A percentile compares a stretch with the other conserved stretches of the same genome.
phyloP scores from a whole-genome alignment of 1,139 yeast genomes.

The Taphrina confusa region DNA sequence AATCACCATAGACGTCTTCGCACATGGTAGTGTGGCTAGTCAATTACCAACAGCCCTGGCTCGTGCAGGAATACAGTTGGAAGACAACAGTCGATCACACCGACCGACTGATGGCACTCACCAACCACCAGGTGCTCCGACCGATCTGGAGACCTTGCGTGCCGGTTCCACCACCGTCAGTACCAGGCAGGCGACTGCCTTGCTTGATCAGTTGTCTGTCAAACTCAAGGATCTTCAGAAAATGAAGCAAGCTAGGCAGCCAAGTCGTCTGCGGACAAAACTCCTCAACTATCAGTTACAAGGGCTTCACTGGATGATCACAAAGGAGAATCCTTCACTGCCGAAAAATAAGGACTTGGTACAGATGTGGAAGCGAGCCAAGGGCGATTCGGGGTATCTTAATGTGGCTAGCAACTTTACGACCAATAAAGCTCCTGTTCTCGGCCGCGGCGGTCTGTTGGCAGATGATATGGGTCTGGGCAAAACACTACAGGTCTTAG shows the following conservation, averaged over 20 bases:
- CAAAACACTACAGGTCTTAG: constrained; percentile 79
- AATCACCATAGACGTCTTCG: constrained; percentile 31
- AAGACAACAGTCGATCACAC: not conserved
- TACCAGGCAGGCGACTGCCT: constrained; percentile 8
- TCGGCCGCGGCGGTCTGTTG: constrained; percentile 69
- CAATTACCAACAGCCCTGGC: constrained; percentile 14
- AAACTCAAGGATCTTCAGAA: constrained; percentile 35
- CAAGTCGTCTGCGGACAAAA: constrained; percentile 38
- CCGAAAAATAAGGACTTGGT: constrained; percentile 9
- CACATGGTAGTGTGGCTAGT: constrained; percentile 12
- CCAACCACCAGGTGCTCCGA: not conserved
- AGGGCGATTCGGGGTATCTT: constrained; percentile 56
- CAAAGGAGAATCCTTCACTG: constrained; percentile 49
- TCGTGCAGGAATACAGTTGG: constrained; percentile 27
- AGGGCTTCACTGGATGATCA: constrained; percentile 84
- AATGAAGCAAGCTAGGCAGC: constrained; percentile 37
- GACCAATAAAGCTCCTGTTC: constrained; percentile 25
- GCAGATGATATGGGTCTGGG: constrained; percentile 99
- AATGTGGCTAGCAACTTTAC: constrained; percentile 35
- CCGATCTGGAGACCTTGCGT: constrained; percentile 3
- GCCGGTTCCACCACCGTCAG: constrained; percentile 3
- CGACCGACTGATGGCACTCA: not conserved
- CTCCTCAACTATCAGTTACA: constrained; percentile 81
- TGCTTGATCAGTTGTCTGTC: constrained; percentile 17
- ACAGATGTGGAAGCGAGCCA: constrained; percentile 56